Percentiles rank a stretch among this genome's conserved stretches.
Conservation (phyloP, 805 yeast species). For the Candida mattraensis region DNA sequence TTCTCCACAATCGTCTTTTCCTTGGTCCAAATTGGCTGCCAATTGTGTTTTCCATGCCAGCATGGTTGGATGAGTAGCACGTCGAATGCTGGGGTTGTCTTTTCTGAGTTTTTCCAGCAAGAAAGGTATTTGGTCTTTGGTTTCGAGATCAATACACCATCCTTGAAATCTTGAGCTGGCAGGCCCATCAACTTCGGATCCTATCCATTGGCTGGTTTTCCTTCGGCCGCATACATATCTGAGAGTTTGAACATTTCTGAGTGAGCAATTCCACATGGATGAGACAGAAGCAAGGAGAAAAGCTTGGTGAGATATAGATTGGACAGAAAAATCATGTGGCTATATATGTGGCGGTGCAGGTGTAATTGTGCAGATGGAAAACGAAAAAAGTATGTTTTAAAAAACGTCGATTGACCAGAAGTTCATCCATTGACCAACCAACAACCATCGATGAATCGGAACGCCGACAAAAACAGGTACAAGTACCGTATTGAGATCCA, state of each 20-base stretch:
- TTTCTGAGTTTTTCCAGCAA: slow-evolving; percentile 42
- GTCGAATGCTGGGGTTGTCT: slow-evolving; percentile 47
- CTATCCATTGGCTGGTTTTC: too few relatives aligned
- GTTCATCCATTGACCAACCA: too few relatives aligned
- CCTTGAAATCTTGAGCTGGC: slow-evolving; percentile 71
- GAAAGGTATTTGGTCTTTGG: slow-evolving; percentile 42
- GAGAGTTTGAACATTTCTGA: background rate
- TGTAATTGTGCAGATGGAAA: too few relatives aligned
- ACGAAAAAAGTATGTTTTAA: too few relatives aligned
- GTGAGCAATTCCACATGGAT: background rate
- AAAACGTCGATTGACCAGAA: too few relatives aligned
- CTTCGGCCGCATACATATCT: too few relatives aligned
- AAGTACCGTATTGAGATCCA: slow-evolving; percentile 91
- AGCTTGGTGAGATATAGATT: too few relatives aligned
- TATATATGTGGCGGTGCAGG: too few relatives aligned
- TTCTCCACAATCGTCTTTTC: slow-evolving; percentile 71
- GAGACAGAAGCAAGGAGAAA: too few relatives aligned
- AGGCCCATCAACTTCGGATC: slow-evolving; percentile 41
- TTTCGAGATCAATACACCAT: slow-evolving; percentile 44
- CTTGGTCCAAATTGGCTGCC: slow-evolving; percentile 44
- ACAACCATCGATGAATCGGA: too few relatives aligned
- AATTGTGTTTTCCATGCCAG: slow-evolving; percentile 67
- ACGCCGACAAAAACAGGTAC: slow-evolving; percentile 46
- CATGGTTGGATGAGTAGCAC: slow-evolving; percentile 73
- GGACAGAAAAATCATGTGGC: too few relatives aligned